Conservation (phyloP, 2,329 filamentous ascomycete genomes). For the Cercospora janseana region DNA sequence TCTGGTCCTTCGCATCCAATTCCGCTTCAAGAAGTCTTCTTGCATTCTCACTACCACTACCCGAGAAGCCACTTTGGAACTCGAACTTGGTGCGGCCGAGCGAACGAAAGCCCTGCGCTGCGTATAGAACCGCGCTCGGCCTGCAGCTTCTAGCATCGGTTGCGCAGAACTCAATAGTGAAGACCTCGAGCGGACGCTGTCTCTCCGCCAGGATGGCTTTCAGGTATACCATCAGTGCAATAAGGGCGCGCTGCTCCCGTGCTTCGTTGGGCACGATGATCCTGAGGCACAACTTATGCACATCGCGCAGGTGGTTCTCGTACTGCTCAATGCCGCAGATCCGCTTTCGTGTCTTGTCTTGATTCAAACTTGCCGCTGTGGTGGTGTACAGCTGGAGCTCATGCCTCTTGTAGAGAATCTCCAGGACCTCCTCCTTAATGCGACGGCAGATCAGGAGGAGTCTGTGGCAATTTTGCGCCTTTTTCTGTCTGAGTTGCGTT, state of each 20-base stretch:
- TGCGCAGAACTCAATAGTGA: slow-evolving; percentile 4
- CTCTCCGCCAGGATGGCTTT: slow-evolving; percentile 1
- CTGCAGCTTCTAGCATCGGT: background rate
- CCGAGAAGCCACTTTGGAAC: slow-evolving; percentile 18
- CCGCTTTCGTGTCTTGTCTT: background rate
- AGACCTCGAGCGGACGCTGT: background rate
- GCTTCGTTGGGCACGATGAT: slow-evolving; percentile 2
- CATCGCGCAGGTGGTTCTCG: background rate
- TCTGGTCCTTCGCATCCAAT: background rate
- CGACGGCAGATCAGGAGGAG: slow-evolving; percentile 9
- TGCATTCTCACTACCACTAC: slow-evolving; percentile 9
- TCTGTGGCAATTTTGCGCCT: slow-evolving; percentile 1
- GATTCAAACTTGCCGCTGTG: background rate
- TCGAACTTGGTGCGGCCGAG: slow-evolving; percentile 9
- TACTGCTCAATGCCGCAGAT: slow-evolving; percentile 6
- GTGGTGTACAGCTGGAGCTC: slow-evolving; percentile 10
- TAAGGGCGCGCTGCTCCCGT: background rate
- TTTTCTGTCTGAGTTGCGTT: background rate
- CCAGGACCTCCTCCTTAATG: slow-evolving; percentile 7
- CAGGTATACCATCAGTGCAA: slow-evolving; percentile 8
- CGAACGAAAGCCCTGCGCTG: slow-evolving; percentile 16
- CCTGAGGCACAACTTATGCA: background rate
- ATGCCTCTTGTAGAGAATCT: slow-evolving; percentile 10
- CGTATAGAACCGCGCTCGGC: slow-evolving; percentile 15
- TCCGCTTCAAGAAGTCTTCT: slow-evolving; percentile 3